Evolutionary conservation across 805 yeast species (phyloP).

Genomic region (Saturnispora kantuleensis): DNA sequence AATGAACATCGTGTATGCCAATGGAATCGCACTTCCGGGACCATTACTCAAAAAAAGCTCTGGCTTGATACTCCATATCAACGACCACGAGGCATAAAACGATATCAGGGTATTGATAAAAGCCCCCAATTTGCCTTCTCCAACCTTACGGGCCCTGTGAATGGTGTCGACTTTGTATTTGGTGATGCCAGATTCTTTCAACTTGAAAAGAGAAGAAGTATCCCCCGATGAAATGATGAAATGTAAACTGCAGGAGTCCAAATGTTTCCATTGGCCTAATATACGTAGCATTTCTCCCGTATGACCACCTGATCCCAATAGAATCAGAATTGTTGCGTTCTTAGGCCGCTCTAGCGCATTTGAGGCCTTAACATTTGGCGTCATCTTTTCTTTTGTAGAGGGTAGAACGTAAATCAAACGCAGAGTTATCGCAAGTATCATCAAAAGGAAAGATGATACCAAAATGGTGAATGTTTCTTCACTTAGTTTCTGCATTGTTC

Average conservation of each 20-base stretch:
- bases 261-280: conserved; percentile 30
- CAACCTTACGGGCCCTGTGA: conserved; percentile 30
- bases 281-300: conserved; percentile 91
- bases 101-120: conserved; percentile 27
- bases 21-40: conserved; percentile 72
- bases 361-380: too few relatives aligned
- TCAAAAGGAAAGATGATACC: conserved; percentile 9
- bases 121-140: conserved; percentile 27
- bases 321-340: conserved; percentile 22
- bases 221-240: conserved; percentile 37
- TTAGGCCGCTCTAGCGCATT: not conserved
- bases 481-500: not conserved
- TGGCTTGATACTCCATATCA: conserved; percentile 15
- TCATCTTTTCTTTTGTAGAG: conserved; percentile 6
- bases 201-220: conserved; percentile 33
- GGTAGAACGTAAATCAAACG: conserved; percentile 21
- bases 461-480: conserved; percentile 13
- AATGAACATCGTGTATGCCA: conserved; percentile 47
- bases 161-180: conserved; percentile 21
- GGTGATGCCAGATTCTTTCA: conserved; percentile 28
- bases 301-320: conserved; percentile 95
- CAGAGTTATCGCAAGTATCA: conserved; percentile 3
- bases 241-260: conserved; percentile 17
- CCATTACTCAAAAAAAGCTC: conserved; percentile 48
- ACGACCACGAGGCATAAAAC: conserved; percentile 16